phyloP scores from a whole-genome alignment of 148 eudicot genomes.

The Amaranthus hypochondriacus region DNA sequence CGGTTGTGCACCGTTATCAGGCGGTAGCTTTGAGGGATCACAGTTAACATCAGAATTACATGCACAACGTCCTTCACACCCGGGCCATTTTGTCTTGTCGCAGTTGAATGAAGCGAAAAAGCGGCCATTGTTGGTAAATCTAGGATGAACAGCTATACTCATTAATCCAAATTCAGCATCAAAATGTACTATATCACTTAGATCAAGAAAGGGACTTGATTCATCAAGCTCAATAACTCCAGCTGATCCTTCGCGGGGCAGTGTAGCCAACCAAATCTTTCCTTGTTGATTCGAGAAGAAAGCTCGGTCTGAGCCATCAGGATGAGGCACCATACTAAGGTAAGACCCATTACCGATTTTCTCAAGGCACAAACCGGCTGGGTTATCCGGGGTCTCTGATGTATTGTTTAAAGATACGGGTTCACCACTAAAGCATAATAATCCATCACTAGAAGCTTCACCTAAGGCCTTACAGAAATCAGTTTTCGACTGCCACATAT shows the following conservation, averaged over 20 bases:
- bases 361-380: slow-evolving; percentile 73
- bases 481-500: slow-evolving; percentile 55
- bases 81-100: slow-evolving; percentile 64
- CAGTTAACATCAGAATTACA: slow-evolving; percentile 78
- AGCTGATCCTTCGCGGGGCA: slow-evolving; percentile 58
- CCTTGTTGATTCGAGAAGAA: slow-evolving; percentile 72
- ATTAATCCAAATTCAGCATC: slow-evolving; percentile 65
- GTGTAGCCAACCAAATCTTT: slow-evolving; percentile 60
- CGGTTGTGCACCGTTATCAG: slow-evolving; percentile 60
- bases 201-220: slow-evolving; percentile 64
- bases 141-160: slow-evolving; percentile 81
- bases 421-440: slow-evolving; percentile 53
- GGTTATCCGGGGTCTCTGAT: slow-evolving; percentile 24
- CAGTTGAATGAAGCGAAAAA: slow-evolving; percentile 82
- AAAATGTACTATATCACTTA: slow-evolving; percentile 62
- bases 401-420: slow-evolving; percentile 43
- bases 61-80: slow-evolving; percentile 74
- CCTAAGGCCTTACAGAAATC: slow-evolving; percentile 69
- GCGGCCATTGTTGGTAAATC: slow-evolving; percentile 64
- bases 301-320: slow-evolving; percentile 80
- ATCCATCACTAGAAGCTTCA: slow-evolving; percentile 46
- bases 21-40: slow-evolving; percentile 64
- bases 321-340: slow-evolving; percentile 66
- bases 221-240: slow-evolving; percentile 54
- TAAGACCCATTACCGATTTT: slow-evolving; percentile 76